Conservation (phyloP, 2,329 filamentous ascomycete species). For the Venturia pyrina region DNA sequence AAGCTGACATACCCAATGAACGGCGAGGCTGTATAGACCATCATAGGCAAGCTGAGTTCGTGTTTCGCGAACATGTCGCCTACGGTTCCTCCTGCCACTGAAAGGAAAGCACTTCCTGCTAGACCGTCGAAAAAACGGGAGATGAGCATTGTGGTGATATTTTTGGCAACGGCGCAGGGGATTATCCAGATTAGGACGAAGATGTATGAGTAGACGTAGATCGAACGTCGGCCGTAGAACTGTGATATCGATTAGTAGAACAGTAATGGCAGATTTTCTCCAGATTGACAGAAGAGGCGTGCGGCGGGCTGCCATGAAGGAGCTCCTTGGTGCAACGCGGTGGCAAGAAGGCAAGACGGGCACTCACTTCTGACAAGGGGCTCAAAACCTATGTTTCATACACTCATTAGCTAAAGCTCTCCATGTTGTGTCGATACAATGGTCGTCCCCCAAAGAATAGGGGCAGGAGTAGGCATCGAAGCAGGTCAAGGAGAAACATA, state of each 20-base stretch:
- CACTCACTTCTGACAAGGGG: constrained; percentile 12
- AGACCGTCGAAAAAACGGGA: constrained; percentile 69
- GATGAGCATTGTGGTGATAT: constrained; percentile 71
- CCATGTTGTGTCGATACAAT: background rate
- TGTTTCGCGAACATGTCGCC: constrained; percentile 64
- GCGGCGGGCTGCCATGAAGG: background rate
- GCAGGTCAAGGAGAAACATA: background rate
- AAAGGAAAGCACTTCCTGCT: constrained; percentile 51
- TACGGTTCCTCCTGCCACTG: constrained; percentile 74
- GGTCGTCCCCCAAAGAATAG: background rate
- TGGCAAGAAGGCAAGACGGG: background rate
- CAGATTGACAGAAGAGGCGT: background rate
- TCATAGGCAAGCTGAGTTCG: constrained; percentile 71
- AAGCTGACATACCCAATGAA: constrained; percentile 37
- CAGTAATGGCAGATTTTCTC: background rate
- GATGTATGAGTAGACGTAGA: constrained; percentile 66
- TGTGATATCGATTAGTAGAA: constrained; percentile 19
- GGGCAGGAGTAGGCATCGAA: background rate
- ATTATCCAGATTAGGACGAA: constrained; percentile 73
- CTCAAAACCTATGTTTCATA: constrained; percentile 5
- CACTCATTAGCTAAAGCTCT: background rate
- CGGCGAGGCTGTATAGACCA: constrained; percentile 49
- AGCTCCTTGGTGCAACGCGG: background rate
- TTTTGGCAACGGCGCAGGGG: constrained; percentile 68
- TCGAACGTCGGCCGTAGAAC: constrained; percentile 74